These are phyloP conservation scores for Entomortierella lignicola DNA, from an alignment of 192 early-diverging fungal genomes.

Conservation along the genomic window DNA sequence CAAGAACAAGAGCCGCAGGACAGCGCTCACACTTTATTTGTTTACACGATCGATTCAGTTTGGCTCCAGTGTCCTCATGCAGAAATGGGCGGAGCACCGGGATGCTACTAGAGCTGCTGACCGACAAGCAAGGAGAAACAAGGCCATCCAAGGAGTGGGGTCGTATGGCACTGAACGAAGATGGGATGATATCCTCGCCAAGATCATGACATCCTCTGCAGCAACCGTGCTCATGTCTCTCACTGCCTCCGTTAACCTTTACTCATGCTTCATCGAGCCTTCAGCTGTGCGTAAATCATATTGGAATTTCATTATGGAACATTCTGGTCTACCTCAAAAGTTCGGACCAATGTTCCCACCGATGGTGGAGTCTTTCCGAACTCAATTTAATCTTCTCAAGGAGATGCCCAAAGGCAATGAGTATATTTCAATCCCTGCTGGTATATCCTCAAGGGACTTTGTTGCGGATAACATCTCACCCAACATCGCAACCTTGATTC, in stretches of 20 bases:
- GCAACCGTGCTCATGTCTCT: conserved; percentile 63
- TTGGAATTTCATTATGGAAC: conserved; percentile 63
- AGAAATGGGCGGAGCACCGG: conserved; percentile 62
- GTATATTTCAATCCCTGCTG: conserved; percentile 58
- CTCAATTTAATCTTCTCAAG: conserved; percentile 31
- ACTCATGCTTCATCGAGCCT: conserved; percentile 63
- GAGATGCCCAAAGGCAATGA: conserved; percentile 35
- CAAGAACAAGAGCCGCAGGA: conserved; percentile 66
- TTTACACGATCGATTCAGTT: conserved; percentile 74
- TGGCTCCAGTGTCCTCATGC: conserved; percentile 69
- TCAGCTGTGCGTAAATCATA: conserved; percentile 70
- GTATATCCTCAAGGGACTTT: conserved; percentile 62
- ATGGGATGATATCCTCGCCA: conserved; percentile 63
- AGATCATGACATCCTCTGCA: conserved; percentile 47
- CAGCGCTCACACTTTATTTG: conserved; percentile 73
- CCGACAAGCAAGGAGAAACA: conserved; percentile 20
- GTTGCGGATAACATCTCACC: conserved; percentile 64
- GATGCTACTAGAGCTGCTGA: conserved; percentile 28
- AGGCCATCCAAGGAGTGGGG: conserved; percentile 17
- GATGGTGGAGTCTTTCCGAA: conserved; percentile 40
- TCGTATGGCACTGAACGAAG: conserved; percentile 26
- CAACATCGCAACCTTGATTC: conserved; percentile 60
- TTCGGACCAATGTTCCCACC: conserved; percentile 59
- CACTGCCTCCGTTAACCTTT: conserved; percentile 61
- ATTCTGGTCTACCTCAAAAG: conserved; percentile 56